Conservation (phyloP, 2,329 filamentous ascomycete genomes). For the Monosporascus sp. region DNA sequence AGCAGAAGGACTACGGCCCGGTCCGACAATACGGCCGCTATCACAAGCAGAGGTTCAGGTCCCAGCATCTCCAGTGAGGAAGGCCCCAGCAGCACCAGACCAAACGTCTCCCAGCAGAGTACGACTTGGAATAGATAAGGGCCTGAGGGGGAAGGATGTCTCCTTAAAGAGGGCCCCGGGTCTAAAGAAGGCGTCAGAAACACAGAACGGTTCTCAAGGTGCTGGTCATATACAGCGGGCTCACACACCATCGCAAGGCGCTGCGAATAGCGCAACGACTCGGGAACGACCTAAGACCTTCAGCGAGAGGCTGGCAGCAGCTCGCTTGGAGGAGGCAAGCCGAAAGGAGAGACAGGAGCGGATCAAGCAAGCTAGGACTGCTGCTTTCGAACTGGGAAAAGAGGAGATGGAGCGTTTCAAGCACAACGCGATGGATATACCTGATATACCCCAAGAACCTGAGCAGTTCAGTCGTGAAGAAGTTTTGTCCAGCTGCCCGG, state of each 20-base stretch:
- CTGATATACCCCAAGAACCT: conserved; percentile 40
- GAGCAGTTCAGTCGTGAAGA: conserved; percentile 60
- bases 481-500: conserved; percentile 38
- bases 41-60: conserved; percentile 57
- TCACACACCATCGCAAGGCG: conserved; percentile 30
- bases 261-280: conserved; percentile 19
- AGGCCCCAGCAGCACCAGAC: conserved; percentile 42
- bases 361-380: conserved; percentile 48
- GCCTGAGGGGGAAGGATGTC: conserved; percentile 71
- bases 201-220: conserved; percentile 21
- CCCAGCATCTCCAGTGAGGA: conserved; percentile 66
- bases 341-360: conserved; percentile 46
- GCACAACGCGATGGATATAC: conserved; percentile 48
- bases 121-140: conserved; percentile 84
- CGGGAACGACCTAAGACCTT: conserved; percentile 54
- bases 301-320: conserved; percentile 77
- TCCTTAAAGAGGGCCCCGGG: conserved; percentile 71
- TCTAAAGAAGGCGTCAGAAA: conserved; percentile 30
- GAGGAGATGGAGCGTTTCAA: conserved; percentile 58
- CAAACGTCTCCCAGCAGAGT: conserved; percentile 75
- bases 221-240: conserved; percentile 41
- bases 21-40: conserved; percentile 15
- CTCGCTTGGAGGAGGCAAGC: conserved; percentile 49
- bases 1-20: conserved; percentile 8
- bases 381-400: conserved; percentile 51